Percentiles rank a stretch among this genome's conserved stretches.
These are phyloP conservation scores for Podospora conica DNA, from an alignment of 495 filamentous ascomycete genomes.

Conservation along the genomic window DNA sequence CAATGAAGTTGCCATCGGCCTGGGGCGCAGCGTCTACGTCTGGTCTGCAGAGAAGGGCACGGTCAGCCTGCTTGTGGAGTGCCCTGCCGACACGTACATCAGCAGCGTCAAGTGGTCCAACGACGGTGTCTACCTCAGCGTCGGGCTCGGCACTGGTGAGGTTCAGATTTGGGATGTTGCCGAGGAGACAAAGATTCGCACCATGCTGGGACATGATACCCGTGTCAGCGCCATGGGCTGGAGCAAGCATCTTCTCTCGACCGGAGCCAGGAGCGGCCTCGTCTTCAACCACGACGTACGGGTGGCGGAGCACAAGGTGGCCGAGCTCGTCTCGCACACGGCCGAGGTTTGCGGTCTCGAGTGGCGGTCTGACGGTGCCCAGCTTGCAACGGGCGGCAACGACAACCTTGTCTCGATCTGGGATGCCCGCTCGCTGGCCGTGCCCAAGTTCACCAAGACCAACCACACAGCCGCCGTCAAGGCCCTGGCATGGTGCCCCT, in stretches of 20 bases:
- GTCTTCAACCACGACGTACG: slow-evolving; percentile 99
- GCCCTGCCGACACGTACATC: slow-evolving; percentile 83
- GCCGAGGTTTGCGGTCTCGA: slow-evolving; percentile 97
- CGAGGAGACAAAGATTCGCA: slow-evolving; percentile 88
- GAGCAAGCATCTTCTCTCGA: slow-evolving; percentile 96
- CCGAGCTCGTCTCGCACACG: slow-evolving; percentile 92
- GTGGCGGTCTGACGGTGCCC: slow-evolving; percentile 92
- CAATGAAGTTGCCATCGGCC: slow-evolving; percentile 96
- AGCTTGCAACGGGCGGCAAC: slow-evolving; percentile 95
- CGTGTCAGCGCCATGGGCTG: slow-evolving; percentile 97
- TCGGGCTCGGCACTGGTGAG: slow-evolving; percentile 90
- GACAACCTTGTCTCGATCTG: slow-evolving; percentile 99
- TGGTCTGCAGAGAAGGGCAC: slow-evolving; percentile 96
- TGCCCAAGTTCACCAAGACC: slow-evolving; percentile 98
- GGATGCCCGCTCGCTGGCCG: slow-evolving; percentile 87
- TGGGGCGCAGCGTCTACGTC: slow-evolving; percentile 94
- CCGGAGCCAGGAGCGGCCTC: slow-evolving; percentile 87
- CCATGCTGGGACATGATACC: slow-evolving; percentile 95
- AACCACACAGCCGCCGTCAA: slow-evolving; percentile 99
- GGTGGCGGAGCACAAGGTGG: slow-evolving; percentile 94
- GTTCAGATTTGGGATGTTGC: slow-evolving; percentile 99
- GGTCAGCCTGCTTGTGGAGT: slow-evolving; percentile 81
- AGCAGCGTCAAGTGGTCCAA: slow-evolving; percentile 98
- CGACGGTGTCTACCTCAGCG: slow-evolving; percentile 92
- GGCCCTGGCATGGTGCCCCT: slow-evolving; percentile 97